Conservation (phyloP, 768 basidiomycete genomes). For the Suillus fuscotomentosus region DNA sequence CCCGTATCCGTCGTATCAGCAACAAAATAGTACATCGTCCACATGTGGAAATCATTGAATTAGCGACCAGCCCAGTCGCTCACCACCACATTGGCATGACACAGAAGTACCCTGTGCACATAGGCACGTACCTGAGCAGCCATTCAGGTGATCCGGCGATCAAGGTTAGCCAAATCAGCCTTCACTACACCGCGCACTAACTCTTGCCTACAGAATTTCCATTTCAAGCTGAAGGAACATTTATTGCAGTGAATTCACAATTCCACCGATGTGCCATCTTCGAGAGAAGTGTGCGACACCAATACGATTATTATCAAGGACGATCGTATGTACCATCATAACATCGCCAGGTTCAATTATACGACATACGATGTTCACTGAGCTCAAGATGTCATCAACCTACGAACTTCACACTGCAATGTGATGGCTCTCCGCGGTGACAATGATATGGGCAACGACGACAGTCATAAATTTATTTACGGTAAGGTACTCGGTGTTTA, state of each 20-base stretch:
- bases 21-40: neutral
- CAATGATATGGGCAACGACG: too few relatives aligned
- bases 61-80: neutral
- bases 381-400: too few relatives aligned
- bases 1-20: neutral
- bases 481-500: too few relatives aligned
- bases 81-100: slow-evolving; percentile 6
- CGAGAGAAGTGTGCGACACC: neutral
- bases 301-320: neutral
- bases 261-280: neutral
- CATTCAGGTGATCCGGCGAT: neutral
- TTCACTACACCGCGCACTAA: too few relatives aligned
- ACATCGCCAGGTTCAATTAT: too few relatives aligned
- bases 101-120: slow-evolving; percentile 17
- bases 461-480: too few relatives aligned
- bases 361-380: too few relatives aligned
- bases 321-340: too few relatives aligned
- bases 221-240: neutral
- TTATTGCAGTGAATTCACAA: neutral
- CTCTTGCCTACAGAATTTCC: neutral
- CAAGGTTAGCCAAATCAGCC: neutral
- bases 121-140: neutral
- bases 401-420: too few relatives aligned
- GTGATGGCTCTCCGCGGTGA: too few relatives aligned
- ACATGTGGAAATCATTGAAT: neutral